Evolutionary conservation across 2,329 filamentous ascomycete genomes (phyloP), one percentile per base, ranked within the genome.

Genomic region (Coniochaeta ligniaria): DNA sequence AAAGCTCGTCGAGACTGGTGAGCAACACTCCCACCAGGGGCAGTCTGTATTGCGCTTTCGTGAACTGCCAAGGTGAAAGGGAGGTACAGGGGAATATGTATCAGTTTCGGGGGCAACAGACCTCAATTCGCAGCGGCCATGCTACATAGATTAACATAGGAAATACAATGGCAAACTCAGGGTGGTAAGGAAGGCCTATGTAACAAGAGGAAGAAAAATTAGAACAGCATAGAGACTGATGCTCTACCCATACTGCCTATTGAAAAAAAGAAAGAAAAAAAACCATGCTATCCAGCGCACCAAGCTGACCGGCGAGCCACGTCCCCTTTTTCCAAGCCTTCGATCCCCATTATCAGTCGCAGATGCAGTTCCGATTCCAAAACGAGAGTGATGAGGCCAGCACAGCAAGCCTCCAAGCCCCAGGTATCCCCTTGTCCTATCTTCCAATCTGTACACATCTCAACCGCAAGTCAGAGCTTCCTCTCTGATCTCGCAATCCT

Each of bases 401-500:
- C n/a, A 41, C 38, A n/a, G 38, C 16, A 5, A 41, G 38, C 16
- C 38, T 41, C 38, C 3, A n/a, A 6, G n/a, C 17, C 6, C 38
- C 16, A n/a, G 16, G 38, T n/a, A n/a, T n/a, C 38, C 17, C 38
- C 38, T 20, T 20, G 17, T 16, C 16, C 38, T n/a, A 3, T n/a
- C 6, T 7, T 2, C 38, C 38, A 20, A 41, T 16, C 38, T 5
- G 38, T n/a, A n/a, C 14, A 52, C 26, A 52, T 52, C n/a, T 24
- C 20, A 47, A 14, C 5, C 47, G 17, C 6, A 28, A 6, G 3
- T 52, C 47, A 52, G n/a, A 52, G 20, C 12, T 22, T 17, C 47
- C 31, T 17, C 54, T 57, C 56, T 28, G n/a, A 52, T 22, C 55
- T 55, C 28, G 60, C 60, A 31, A 65, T 65, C 16, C 54, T 56